Evolutionary conservation across 2,329 filamentous ascomycete species (phyloP).

Genomic region (Fusarium lyarnte): DNA sequence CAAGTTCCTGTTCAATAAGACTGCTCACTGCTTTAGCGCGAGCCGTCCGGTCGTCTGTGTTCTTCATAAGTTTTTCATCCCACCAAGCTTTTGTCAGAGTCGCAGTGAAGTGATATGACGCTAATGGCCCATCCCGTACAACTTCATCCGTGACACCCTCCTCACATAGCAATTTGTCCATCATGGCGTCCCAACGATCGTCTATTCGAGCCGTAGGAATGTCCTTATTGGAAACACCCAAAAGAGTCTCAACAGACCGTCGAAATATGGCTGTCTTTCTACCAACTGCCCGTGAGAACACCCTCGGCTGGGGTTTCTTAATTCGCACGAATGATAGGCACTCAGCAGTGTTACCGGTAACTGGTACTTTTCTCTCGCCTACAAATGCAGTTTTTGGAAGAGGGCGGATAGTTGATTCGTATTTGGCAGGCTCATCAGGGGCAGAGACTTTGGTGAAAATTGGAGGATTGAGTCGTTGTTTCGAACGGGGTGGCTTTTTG

Average conservation of each 20-base stretch:
- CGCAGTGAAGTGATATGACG: constrained; percentile 46
- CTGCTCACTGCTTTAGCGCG: constrained; percentile 53
- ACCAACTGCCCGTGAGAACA: constrained; percentile 67
- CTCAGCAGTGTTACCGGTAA: constrained; percentile 61
- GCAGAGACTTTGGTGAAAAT: constrained; percentile 48
- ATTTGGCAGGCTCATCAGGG: constrained; percentile 53
- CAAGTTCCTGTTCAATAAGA: constrained; percentile 53
- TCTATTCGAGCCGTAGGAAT: constrained; percentile 49
- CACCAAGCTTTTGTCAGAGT: constrained; percentile 47
- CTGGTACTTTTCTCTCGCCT: constrained; percentile 60
- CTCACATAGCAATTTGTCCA: constrained; percentile 43
- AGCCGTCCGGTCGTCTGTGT: constrained; percentile 53
- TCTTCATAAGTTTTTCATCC: constrained; percentile 44
- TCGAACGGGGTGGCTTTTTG: constrained; percentile 15
- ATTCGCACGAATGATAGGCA: constrained; percentile 73
- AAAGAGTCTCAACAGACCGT: constrained; percentile 50
- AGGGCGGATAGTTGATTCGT: constrained; percentile 59
- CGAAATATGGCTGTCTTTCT: constrained; percentile 59
- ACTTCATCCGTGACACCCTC: constrained; percentile 19
- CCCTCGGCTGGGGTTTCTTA: constrained; percentile 69
- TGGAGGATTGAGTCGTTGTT: constrained; percentile 32
- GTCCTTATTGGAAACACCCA: constrained; percentile 52
- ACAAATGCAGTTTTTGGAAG: constrained; percentile 58
- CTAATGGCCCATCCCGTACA: constrained; percentile 5
- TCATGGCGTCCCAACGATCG: constrained; percentile 60